Base-by-base conservation (phyloP, 208 protist species). In the Phytomonas sp. region DNA sequence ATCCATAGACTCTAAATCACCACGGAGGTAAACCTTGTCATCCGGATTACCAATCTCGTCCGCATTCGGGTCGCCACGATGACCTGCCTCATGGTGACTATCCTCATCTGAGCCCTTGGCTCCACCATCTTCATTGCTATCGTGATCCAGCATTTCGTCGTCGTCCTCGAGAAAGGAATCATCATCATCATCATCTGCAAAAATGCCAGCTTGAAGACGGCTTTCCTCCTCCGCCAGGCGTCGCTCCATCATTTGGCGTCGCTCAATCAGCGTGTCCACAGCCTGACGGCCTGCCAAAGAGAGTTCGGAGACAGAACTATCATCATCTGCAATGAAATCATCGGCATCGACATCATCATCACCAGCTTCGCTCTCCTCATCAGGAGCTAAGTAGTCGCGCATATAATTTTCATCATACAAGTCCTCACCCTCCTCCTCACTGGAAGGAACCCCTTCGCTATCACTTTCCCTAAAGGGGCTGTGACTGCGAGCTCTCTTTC, bases 391-490 rank as follows among this genome's bases (percentile, higher is more conserved):
- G 78, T 96, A 96, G 71, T 96, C 91, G 33, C 72, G 82, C 82
- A 94, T 92, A 77, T 86, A 96, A 76, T 94, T 84, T 28, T 96
- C 91, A 5, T 87, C 91, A 68, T 88, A 96, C 29, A 96, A 82
- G 73, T 96, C 91, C 73, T 96, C 91, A 61, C 91, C 88, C 70
- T 95, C 91, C 40, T 85, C 81, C 15, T 75, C 72, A 33, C 66
- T 73, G 34, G 75, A 73, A 7, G 65, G 65, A 29, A 64, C 37
- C 72, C 76, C 84, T 66, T 66, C 67, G 70, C 62, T 46, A 68
- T 72, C 65, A 36, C 40, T 46, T 46, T 46, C 40, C 40, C 15
- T 46, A 20, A 9, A 20, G 15, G 40, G 40, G 15, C 40, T 46
- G 40, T 8, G 40, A 46, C 40, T 20, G 40, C 40, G 40, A 46